These are phyloP conservation scores for Sisymbrium altissimum DNA, from an alignment of 345 rosid species.

Conservation along the genomic window DNA sequence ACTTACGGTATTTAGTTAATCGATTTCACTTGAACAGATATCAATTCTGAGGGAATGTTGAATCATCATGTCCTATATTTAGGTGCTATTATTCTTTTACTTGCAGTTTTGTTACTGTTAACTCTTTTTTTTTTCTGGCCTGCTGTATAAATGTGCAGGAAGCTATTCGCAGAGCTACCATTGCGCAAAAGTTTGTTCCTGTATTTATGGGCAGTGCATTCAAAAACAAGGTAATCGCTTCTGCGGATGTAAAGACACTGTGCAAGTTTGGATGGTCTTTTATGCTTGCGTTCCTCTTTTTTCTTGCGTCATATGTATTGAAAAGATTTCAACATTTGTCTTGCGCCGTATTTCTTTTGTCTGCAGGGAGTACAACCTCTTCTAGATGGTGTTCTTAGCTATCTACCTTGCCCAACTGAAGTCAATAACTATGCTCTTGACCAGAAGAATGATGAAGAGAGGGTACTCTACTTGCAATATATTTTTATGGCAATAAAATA, in stretches of 20 bases:
- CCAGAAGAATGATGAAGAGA: slow-evolving; percentile 81
- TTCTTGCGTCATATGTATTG: background rate
- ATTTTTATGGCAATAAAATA: background rate
- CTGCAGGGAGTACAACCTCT: slow-evolving; percentile 93
- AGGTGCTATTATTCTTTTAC: background rate
- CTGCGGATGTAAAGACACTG: background rate
- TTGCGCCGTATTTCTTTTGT: background rate
- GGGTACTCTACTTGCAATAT: slow-evolving; percentile 43
- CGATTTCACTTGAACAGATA: background rate
- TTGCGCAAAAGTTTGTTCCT: slow-evolving; percentile 86
- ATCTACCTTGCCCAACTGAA: slow-evolving; percentile 89
- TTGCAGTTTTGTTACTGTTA: slow-evolving; percentile 1
- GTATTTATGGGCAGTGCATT: slow-evolving; percentile 99
- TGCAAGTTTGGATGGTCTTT: background rate
- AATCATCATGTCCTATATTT: background rate
- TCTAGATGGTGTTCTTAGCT: slow-evolving; percentile 80
- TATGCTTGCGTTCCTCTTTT: background rate
- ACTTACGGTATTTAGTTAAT: background rate
- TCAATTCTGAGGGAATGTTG: background rate
- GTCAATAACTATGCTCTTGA: slow-evolving; percentile 93
- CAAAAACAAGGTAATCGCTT: slow-evolving; percentile 81
- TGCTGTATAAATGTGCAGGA: slow-evolving; percentile 46
- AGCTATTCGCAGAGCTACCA: slow-evolving; percentile 94
- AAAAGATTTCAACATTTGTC: background rate
- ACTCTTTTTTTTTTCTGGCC: background rate